phyloP scores from a whole-genome alignment of 208 protist species.

The Crithidia mellificae region DNA sequence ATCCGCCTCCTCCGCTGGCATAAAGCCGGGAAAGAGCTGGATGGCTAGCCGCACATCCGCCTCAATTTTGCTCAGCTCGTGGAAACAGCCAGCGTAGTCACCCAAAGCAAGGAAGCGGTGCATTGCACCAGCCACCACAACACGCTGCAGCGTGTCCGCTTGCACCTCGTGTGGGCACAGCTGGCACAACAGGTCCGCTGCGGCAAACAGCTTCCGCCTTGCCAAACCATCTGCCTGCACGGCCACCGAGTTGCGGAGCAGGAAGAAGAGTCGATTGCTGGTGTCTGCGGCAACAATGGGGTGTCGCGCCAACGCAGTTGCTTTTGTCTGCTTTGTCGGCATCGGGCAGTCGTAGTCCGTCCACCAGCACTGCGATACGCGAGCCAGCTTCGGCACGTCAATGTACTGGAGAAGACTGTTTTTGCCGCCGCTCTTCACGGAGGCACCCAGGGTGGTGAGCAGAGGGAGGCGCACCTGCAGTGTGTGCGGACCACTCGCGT shows the following conservation, averaged over 20 bases:
- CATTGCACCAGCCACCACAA: conserved; percentile 44
- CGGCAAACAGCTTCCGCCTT: conserved; percentile 33
- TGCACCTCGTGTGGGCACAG: conserved; percentile 58
- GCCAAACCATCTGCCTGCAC: conserved; percentile 40
- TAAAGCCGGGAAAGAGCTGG: conserved; percentile 42
- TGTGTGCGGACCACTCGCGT: conserved; percentile 21
- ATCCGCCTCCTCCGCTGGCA: neutral
- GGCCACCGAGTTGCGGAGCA: conserved; percentile 33
- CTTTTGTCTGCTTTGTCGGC: conserved; percentile 22
- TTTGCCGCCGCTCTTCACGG: neutral
- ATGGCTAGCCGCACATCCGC: conserved; percentile 54
- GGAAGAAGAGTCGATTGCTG: conserved; percentile 38
- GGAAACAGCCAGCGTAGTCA: conserved; percentile 46
- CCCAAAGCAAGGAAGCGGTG: conserved; percentile 38
- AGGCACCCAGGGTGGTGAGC: conserved; percentile 31
- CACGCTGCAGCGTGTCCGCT: conserved; percentile 23
- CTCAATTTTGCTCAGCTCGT: conserved; percentile 44
- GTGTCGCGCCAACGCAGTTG: conserved; percentile 33
- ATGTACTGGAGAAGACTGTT: conserved; percentile 26
- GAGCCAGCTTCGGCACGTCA: conserved; percentile 13
- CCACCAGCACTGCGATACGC: conserved; percentile 44
- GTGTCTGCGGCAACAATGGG: conserved; percentile 37
- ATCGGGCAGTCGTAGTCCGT: conserved; percentile 55
- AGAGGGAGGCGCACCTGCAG: conserved; percentile 71
- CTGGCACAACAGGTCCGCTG: conserved; percentile 54